Conservation (phyloP, 805 yeast genomes). For the Candida xyloterini region DNA sequence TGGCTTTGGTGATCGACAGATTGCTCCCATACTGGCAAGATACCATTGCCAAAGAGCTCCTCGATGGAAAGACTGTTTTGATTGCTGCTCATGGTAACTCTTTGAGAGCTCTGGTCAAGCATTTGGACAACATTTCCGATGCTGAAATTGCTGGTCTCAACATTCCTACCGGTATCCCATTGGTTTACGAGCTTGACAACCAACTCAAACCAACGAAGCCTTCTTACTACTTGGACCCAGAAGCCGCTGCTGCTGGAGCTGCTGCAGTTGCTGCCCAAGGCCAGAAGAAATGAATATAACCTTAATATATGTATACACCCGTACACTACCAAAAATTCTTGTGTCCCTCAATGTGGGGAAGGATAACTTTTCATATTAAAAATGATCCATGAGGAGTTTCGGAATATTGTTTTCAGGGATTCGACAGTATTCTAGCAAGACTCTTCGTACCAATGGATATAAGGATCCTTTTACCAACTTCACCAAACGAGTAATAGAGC, state of each 20-base stretch:
- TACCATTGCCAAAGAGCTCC: conserved; percentile 78
- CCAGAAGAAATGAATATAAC: conserved; percentile 46
- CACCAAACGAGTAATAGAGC: conserved; percentile 2
- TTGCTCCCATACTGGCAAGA: conserved; percentile 96
- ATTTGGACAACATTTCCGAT: conserved; percentile 90
- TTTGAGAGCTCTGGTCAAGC: conserved; percentile 92
- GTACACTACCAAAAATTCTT: not conserved
- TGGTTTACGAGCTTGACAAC: conserved; percentile 91
- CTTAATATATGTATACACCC: conserved; percentile 1
- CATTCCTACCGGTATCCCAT: conserved; percentile 98
- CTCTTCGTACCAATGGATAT: not conserved
- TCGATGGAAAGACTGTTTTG: conserved; percentile 85
- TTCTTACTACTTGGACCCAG: conserved; percentile 96
- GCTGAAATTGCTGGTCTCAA: conserved; percentile 89
- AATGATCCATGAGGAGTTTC: not conserved
- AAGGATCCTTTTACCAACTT: not conserved
- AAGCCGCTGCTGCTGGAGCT: conserved; percentile 99
- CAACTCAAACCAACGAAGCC: conserved; percentile 86
- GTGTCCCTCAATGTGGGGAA: conserved; percentile 1
- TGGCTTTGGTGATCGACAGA: conserved; percentile 93
- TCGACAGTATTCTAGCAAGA: not conserved
- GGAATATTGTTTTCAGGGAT: not conserved
- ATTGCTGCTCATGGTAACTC: conserved; percentile 99
- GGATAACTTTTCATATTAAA: not conserved
- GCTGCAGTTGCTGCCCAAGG: conserved; percentile 99